Conservation (phyloP, 441 rosid genomes). For the Syzygium malaccense region DNA sequence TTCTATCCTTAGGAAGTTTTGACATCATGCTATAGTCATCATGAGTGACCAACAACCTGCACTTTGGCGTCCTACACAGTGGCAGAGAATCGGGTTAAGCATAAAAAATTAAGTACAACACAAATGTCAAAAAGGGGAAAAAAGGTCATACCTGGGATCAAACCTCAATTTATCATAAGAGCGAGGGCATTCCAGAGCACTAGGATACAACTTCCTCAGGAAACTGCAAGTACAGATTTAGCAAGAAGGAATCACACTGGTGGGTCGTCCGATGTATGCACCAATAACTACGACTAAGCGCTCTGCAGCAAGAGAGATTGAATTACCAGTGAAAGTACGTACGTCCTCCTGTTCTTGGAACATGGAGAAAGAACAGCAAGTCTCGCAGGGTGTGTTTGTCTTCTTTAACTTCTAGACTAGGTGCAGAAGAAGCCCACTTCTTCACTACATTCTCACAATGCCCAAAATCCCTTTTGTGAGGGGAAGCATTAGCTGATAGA, state of each 20-base stretch:
- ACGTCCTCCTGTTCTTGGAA: slow-evolving; percentile 97
- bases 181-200: slow-evolving; percentile 74
- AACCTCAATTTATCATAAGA: slow-evolving; percentile 89
- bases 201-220: slow-evolving; percentile 69
- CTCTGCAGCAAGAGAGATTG: not conserved
- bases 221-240: slow-evolving; percentile 46
- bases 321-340: slow-evolving; percentile 85
- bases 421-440: slow-evolving; percentile 57
- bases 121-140: not conserved
- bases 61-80: slow-evolving; percentile 57
- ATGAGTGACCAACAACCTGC: slow-evolving; percentile 84
- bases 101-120: not conserved
- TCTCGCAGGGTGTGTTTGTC: slow-evolving; percentile 65
- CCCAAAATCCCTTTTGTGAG: slow-evolving; percentile 35
- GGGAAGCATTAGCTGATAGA: slow-evolving; percentile 36
- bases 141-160: slow-evolving; percentile 62
- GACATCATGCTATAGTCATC: slow-evolving; percentile 96
- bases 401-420: slow-evolving; percentile 32
- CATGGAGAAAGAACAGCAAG: slow-evolving; percentile 85
- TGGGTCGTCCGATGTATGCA: not conserved
- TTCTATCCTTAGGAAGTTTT: slow-evolving; percentile 71
- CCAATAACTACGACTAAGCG: not conserved
- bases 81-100: not conserved
- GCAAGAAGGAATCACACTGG: not conserved
- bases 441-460: slow-evolving; percentile 65